A percentile compares a stretch with the other conserved stretches of the same genome.
These are phyloP conservation scores for Capsella bursapastoris DNA, from an alignment of 345 rosid genomes.

Conservation along the genomic window DNA sequence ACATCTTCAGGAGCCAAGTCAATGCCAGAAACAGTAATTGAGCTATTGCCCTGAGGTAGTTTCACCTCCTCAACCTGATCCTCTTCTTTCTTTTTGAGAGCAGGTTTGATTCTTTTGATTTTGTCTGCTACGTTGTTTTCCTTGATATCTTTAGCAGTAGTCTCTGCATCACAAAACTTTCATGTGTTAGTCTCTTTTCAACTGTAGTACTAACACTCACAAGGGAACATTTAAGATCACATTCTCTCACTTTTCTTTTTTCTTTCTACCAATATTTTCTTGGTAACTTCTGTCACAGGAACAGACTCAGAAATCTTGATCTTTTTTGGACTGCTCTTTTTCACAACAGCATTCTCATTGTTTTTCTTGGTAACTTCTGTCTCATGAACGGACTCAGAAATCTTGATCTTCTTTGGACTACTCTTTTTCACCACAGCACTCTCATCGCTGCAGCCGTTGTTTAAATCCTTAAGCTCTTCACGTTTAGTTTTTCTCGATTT, in stretches of 20 bases:
- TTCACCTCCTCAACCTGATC: constrained; percentile 41
- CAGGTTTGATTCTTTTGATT: constrained; percentile 9
- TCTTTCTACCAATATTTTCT: constrained; percentile 31
- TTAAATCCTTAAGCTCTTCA: constrained; percentile 50
- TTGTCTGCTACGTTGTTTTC: constrained; percentile 25
- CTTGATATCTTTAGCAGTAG: constrained; percentile 14
- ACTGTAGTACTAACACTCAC: neutral
- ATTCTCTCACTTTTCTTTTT: constrained; percentile 20
- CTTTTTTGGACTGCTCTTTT: constrained; percentile 34
- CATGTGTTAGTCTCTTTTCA: constrained; percentile 1
- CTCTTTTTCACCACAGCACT: constrained; percentile 35
- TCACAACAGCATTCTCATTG: constrained; percentile 32
- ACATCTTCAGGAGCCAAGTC: constrained; percentile 62
- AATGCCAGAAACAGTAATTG: constrained; percentile 59
- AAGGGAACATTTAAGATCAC: neutral
- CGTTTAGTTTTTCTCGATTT: neutral
- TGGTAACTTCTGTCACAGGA: constrained; percentile 23
- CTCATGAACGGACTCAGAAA: constrained; percentile 34
- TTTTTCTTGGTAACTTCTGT: constrained; percentile 12
- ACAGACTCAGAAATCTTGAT: constrained; percentile 34
- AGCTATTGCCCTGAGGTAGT: constrained; percentile 58
- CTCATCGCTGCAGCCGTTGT: constrained; percentile 36
- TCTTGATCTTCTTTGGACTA: constrained; percentile 33
- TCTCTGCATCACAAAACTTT: constrained; percentile 16
- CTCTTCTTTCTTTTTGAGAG: constrained; percentile 39